phyloP scores from a whole-genome alignment of 2,329 filamentous ascomycete genomes.

The Verticillium tricorpus region DNA sequence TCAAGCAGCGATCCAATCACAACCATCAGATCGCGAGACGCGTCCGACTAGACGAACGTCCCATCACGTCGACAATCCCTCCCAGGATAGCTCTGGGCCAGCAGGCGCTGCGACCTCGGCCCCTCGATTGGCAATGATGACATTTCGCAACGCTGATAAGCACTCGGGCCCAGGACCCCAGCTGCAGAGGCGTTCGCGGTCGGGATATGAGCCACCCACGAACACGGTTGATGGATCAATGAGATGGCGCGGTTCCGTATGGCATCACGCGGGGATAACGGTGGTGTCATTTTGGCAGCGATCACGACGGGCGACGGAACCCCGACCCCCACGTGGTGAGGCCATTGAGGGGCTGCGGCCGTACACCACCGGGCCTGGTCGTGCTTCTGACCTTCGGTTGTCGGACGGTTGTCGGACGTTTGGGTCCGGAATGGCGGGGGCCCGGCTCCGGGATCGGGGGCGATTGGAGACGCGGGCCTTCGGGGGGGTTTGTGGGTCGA shows the following conservation, averaged over 20 bases:
- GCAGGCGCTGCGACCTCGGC: conserved; percentile 1
- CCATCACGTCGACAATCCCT: not conserved
- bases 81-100: not conserved
- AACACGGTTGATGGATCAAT: not conserved
- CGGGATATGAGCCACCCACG: not conserved
- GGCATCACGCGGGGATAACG: not conserved
- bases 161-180: not conserved
- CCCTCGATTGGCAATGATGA: conserved; percentile 6
- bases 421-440: not conserved
- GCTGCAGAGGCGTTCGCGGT: not conserved
- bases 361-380: not conserved
- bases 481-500: not conserved
- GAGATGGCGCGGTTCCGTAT: not conserved
- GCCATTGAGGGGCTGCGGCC: not conserved
- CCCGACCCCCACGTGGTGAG: not conserved
- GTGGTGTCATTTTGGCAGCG: conserved; percentile 10
- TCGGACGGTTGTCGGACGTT: not conserved
- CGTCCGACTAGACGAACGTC: not conserved
- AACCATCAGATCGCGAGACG: not conserved
- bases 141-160: conserved; percentile 3
- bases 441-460: not conserved
- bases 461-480: not conserved
- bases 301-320: conserved; percentile 2
- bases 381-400: not conserved
- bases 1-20: conserved; percentile 1